Conservation (phyloP, 805 yeast species). For the Nakazawaea anatomiae region DNA sequence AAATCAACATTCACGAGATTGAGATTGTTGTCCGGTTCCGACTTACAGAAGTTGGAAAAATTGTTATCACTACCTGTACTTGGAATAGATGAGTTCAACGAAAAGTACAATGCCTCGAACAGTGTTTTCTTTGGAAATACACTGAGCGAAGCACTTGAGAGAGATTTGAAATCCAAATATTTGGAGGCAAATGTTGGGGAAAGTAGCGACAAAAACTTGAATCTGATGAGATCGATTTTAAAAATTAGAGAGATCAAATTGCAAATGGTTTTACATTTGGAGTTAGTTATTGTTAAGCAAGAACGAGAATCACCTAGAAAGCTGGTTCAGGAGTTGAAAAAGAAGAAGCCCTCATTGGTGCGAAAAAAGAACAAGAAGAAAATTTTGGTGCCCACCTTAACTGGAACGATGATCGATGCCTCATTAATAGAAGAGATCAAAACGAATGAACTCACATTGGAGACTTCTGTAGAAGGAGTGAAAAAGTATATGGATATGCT, state of each 20-base stretch:
- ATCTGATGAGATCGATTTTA: neutral
- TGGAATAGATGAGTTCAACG: slow-evolving; percentile 5
- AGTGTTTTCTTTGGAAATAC: neutral
- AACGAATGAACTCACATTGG: neutral
- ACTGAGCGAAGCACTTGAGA: too few relatives aligned
- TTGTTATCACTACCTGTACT: neutral
- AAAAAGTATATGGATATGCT: slow-evolving; percentile 8
- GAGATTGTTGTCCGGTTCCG: slow-evolving; percentile 1
- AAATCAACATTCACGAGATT: slow-evolving; percentile 10
- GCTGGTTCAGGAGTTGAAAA: neutral
- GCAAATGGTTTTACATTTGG: slow-evolving; percentile 8
- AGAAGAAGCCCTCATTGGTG: slow-evolving; percentile 10
- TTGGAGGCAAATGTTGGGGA: neutral
- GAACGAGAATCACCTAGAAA: neutral
- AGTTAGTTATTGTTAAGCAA: slow-evolving; percentile 1
- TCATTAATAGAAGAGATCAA: neutral
- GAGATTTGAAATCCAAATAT: neutral
- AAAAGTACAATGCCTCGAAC: neutral
- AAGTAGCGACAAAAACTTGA: neutral
- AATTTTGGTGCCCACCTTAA: slow-evolving; percentile 7
- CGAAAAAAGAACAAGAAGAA: slow-evolving; percentile 8
- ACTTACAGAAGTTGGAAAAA: neutral
- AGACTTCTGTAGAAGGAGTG: slow-evolving; percentile 1
- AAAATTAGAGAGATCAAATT: slow-evolving; percentile 10
- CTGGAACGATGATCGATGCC: slow-evolving; percentile 5